phyloP scores from a whole-genome alignment of 2,329 filamentous ascomycete genomes.

The Colletotrichum tamarilloi region DNA sequence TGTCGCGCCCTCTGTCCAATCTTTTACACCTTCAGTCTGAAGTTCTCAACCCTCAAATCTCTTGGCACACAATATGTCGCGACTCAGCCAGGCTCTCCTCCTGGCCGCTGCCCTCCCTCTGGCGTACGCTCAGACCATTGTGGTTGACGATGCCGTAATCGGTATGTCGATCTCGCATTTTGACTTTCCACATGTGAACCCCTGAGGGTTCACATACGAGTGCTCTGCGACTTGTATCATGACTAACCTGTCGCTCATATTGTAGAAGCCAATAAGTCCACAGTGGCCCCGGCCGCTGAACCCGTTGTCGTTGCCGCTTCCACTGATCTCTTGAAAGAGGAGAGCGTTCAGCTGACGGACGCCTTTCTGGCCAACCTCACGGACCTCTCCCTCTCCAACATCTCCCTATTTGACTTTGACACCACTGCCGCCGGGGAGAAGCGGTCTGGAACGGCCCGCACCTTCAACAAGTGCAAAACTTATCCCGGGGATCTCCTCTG shows the following conservation, averaged over 20 bases:
- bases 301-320: conserved; percentile 1
- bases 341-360: conserved; percentile 41
- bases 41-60: background rate
- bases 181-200: background rate
- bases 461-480: conserved; percentile 47
- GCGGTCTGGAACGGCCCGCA: conserved; percentile 9
- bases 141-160: conserved; percentile 10
- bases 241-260: background rate
- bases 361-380: conserved; percentile 45
- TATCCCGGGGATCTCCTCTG: conserved; percentile 44
- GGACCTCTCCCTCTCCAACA: conserved; percentile 41
- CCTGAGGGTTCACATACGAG: background rate
- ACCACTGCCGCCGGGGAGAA: conserved; percentile 8
- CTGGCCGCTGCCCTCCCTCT: conserved; percentile 13
- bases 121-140: conserved; percentile 17
- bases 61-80: conserved; percentile 16
- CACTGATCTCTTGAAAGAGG: conserved; percentile 7
- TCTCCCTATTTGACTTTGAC: conserved; percentile 43
- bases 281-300: background rate
- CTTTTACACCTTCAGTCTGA: background rate
- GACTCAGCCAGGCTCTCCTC: conserved; percentile 18
- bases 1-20: conserved; percentile 17
- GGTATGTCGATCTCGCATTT: conserved; percentile 9
- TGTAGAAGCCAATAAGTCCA: conserved; percentile 13
- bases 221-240: background rate